Conservation (phyloP, 352 stramenopile genomes). For the Pythium brachiatum region DNA sequence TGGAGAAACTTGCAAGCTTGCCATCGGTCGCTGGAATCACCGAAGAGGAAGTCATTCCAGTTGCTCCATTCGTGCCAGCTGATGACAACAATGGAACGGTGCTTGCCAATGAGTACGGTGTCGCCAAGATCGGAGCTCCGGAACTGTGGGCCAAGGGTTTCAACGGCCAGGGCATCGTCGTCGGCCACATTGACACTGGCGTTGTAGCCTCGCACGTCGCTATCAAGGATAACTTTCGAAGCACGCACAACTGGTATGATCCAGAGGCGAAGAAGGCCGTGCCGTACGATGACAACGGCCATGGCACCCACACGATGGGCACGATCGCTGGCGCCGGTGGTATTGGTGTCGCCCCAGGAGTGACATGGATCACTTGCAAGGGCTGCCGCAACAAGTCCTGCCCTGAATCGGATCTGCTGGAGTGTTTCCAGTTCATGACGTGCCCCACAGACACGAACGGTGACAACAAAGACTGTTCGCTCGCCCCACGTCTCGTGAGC, state of each 20-base stretch:
- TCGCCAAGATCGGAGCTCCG: slow-evolving; percentile 22
- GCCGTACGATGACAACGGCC: slow-evolving; percentile 24
- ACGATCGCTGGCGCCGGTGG: slow-evolving; percentile 9
- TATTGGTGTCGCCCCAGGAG: slow-evolving; percentile 8
- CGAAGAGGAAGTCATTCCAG: slow-evolving; percentile 15
- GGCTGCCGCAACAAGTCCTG: slow-evolving; percentile 14
- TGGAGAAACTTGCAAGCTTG: slow-evolving; percentile 21
- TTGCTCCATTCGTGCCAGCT: background rate
- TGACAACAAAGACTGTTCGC: slow-evolving; percentile 5
- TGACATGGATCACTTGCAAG: slow-evolving; percentile 8
- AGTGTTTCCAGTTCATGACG: slow-evolving; percentile 29
- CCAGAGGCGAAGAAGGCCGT: slow-evolving; percentile 18
- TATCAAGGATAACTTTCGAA: slow-evolving; percentile 9
- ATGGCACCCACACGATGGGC: slow-evolving; percentile 21
- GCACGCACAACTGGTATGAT: slow-evolving; percentile 19
- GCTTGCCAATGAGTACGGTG: slow-evolving; percentile 22
- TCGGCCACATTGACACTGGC: slow-evolving; percentile 30
- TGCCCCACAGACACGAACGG: slow-evolving; percentile 22
- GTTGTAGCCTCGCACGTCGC: slow-evolving; percentile 21
- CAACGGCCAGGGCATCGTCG: slow-evolving; percentile 21
- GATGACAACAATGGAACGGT: no score
- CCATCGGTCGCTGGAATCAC: slow-evolving; percentile 17
- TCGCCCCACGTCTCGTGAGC: slow-evolving; percentile 22
- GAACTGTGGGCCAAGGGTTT: slow-evolving; percentile 21
- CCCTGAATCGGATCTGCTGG: slow-evolving; percentile 21